These are phyloP conservation scores for Tetracladium setigerum DNA, from an alignment of 495 filamentous ascomycete genomes.

Conservation along the genomic window DNA sequence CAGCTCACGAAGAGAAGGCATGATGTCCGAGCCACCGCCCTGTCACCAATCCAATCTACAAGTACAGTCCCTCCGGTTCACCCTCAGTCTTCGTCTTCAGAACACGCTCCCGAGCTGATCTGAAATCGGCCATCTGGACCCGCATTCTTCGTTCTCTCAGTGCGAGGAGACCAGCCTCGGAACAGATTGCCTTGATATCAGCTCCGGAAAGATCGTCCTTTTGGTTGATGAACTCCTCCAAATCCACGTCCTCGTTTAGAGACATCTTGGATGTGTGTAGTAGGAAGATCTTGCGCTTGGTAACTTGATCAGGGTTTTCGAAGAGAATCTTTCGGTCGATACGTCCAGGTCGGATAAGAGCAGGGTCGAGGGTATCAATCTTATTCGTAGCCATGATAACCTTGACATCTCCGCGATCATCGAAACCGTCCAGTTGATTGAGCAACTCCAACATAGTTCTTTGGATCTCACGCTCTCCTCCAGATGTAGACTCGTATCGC, in stretches of 20 bases:
- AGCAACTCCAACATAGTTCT: constrained; percentile 98
- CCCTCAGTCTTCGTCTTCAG: constrained; percentile 98
- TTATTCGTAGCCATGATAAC: constrained; percentile 99
- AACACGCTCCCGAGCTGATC: constrained; percentile 84
- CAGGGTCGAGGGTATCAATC: constrained; percentile 95
- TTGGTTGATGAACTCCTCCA: constrained; percentile 97
- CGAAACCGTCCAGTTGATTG: constrained; percentile 97
- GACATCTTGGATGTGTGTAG: constrained; percentile 99
- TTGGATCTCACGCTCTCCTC: constrained; percentile 95
- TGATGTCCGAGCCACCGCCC: constrained; percentile 5
- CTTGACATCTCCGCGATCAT: constrained; percentile 98
- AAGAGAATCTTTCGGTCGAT: constrained; percentile 99
- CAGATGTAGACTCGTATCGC: constrained; percentile 95
- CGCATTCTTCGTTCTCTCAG: constrained; percentile 94
- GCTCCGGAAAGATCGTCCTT: constrained; percentile 97
- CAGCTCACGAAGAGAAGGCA: constrained; percentile 16
- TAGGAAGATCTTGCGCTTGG: constrained; percentile 99
- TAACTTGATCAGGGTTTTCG: constrained; percentile 98
- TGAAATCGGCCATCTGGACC: constrained; percentile 98
- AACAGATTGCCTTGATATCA: constrained; percentile 98
- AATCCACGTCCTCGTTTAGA: constrained; percentile 85
- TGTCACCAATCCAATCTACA: constrained; percentile 47
- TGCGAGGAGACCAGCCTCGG: constrained; percentile 92
- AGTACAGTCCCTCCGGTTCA: constrained; percentile 95
- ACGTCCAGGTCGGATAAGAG: constrained; percentile 92